Evolutionary conservation across 352 stramenopile species (phyloP), one percentile per base, ranked within the genome.

Genomic region (Aphanomyces euteiches): DNA sequence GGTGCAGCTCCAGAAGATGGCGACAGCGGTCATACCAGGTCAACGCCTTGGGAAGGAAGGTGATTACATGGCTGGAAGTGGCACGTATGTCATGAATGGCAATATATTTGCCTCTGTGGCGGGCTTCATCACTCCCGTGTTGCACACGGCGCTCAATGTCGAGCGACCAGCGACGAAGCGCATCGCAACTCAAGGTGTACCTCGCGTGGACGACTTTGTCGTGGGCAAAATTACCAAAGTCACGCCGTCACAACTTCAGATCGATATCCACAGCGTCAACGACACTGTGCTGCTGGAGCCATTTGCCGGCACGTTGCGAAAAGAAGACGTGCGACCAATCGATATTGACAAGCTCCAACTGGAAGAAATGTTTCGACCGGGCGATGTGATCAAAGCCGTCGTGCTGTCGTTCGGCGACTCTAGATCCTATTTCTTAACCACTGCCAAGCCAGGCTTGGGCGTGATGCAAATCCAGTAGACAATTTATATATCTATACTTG

Each of bases 401-500:
- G 87, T 94, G 74, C 81, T 94, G 39, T 94, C 87, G n/a, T 91
- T 91, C 34, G 87, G 87, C 19, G 85, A 94, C 74, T 90, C 82
- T n/a, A 82, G 85, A 6, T 92, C 87, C 5, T 94, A 93, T 76
- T 94, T 92, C 64, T 72, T 94, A 0, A 93, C 85, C 5, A 94
- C 85, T 37, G 84, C 87, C 19, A 87, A 87, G 60, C 39, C 81
- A 36, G 87, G 84, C 40, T 70, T 94, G 17, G 87, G 87, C 7
- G 78, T 92, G 21, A 77, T 94, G 43, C 79, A 75, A 17, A 40
- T 70, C 28, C 48, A 70, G 47, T 28, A 50, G 43, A 50, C 17
- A 50, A n/a, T n/a, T 50, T 50, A n/a, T n/a, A 48, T 3, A n/a
- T 57, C 7, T 57, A 57, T 19, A 57, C 48, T 36, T 10, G 10